Conservation (phyloP, 1,139 yeast genomes). For the Suhomyces panamericanus region DNA sequence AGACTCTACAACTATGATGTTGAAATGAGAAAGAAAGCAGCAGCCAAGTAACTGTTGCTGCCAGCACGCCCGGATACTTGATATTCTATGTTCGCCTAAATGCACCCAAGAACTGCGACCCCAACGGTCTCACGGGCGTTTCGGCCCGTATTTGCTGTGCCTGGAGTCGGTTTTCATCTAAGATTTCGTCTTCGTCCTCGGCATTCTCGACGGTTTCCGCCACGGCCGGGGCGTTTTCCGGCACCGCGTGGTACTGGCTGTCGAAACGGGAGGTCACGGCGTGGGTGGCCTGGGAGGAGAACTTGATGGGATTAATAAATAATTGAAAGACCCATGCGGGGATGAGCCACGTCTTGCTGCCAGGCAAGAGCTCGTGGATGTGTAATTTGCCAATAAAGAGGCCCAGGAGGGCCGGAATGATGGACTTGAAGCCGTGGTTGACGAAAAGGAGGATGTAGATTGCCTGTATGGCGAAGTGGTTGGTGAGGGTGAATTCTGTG, state of each 20-base stretch:
- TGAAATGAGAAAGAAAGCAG: constrained; percentile 60
- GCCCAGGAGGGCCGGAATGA: constrained; percentile 57
- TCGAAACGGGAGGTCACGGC: constrained; percentile 1
- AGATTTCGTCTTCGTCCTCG: constrained; percentile 11
- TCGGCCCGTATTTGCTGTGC: constrained; percentile 42
- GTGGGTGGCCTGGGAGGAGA: not conserved
- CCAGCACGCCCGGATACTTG: not conserved
- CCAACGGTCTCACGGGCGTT: constrained; percentile 59
- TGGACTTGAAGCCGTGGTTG: constrained; percentile 53
- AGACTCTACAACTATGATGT: constrained; percentile 96
- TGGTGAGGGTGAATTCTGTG: constrained; percentile 47
- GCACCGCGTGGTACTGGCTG: constrained; percentile 3
- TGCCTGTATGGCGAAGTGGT: constrained; percentile 58
- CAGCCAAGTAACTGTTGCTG: not conserved
- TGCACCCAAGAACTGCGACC: constrained; percentile 59
- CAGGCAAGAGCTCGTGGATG: constrained; percentile 58
- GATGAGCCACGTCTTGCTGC: constrained; percentile 55
- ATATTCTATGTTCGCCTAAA: constrained; percentile 33
- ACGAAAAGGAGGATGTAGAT: constrained; percentile 52
- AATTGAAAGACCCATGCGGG: constrained; percentile 30
- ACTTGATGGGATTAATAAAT: constrained; percentile 26
- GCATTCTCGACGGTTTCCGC: constrained; percentile 16
- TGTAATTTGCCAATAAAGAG: constrained; percentile 59
- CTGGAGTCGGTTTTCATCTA: constrained; percentile 9
- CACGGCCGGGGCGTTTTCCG: not conserved